Percentiles rank a stretch among this genome's conserved stretches.
These are phyloP conservation scores for Torrubiella hemipterigena DNA, from an alignment of 2,329 filamentous ascomycete species.

Conservation along the genomic window DNA sequence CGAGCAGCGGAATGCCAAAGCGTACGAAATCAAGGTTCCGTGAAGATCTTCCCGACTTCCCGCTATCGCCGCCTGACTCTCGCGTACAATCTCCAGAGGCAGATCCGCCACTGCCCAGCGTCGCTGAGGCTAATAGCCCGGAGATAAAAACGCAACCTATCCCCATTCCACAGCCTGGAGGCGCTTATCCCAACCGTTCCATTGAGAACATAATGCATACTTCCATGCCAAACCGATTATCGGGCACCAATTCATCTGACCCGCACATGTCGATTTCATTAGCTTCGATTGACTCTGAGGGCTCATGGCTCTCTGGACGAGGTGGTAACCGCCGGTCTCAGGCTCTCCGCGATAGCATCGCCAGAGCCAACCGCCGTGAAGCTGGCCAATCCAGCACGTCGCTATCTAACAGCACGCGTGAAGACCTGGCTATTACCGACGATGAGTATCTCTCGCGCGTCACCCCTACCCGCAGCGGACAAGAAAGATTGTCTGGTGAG, in stretches of 20 bases:
- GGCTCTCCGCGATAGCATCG: slow-evolving; percentile 29
- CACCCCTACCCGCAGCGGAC: slow-evolving; percentile 14
- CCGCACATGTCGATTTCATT: slow-evolving; percentile 71
- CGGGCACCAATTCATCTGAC: slow-evolving; percentile 33
- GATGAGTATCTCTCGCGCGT: slow-evolving; percentile 61
- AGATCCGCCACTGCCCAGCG: slow-evolving; percentile 26
- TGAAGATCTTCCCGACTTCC: slow-evolving; percentile 81
- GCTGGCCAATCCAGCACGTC: slow-evolving; percentile 24
- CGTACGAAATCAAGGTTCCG: slow-evolving; percentile 84
- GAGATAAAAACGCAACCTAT: slow-evolving; percentile 11
- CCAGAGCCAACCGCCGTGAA: slow-evolving; percentile 17
- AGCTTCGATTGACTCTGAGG: slow-evolving; percentile 90
- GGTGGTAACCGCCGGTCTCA: slow-evolving; percentile 35
- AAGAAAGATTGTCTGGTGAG: slow-evolving; percentile 33
- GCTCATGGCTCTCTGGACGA: slow-evolving; percentile 84
- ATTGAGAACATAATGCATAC: slow-evolving; percentile 15
- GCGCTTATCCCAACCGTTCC: too few species aligned
- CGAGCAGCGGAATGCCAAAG: slow-evolving; percentile 44
- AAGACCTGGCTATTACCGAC: slow-evolving; percentile 49
- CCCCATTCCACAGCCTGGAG: slow-evolving; percentile 20
- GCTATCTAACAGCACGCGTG: slow-evolving; percentile 37
- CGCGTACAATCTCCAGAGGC: slow-evolving; percentile 67
- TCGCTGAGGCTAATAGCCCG: slow-evolving; percentile 15
- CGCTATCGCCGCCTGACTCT: slow-evolving; percentile 75
- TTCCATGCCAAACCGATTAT: slow-evolving; percentile 13